Conservation (phyloP, 495 filamentous ascomycete genomes). For the Jackrogersella multiformis region DNA sequence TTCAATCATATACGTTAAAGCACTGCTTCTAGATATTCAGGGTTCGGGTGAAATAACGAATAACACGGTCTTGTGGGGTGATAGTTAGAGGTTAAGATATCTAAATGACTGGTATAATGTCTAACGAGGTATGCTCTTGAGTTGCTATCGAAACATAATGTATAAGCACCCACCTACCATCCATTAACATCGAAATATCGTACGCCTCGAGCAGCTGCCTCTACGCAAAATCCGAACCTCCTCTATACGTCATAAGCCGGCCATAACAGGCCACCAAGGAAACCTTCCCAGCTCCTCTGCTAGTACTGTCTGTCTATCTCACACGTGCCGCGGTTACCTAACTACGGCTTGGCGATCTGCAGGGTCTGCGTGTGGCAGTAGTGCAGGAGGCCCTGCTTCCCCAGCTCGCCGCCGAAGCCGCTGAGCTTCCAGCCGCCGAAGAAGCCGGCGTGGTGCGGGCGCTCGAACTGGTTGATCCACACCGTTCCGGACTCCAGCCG, state of each 20-base stretch:
- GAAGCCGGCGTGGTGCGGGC: conserved; percentile 61
- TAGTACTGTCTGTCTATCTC: not conserved
- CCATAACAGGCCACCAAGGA: not conserved
- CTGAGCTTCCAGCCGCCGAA: conserved; percentile 73
- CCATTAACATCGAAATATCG: not conserved
- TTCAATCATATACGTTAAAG: conserved; percentile 7
- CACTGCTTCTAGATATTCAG: not conserved
- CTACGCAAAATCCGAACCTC: not conserved
- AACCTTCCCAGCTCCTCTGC: not conserved
- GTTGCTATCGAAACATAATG: conserved; percentile 2
- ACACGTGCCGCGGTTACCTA: not conserved
- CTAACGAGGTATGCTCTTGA: not conserved
- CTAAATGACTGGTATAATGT: not conserved
- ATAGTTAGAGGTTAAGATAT: not conserved
- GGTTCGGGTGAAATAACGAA: not conserved
- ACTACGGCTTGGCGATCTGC: conserved; percentile 48
- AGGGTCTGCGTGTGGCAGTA: conserved; percentile 67
- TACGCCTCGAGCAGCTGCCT: not conserved
- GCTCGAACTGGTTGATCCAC: conserved; percentile 65
- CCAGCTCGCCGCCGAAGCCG: conserved; percentile 73
- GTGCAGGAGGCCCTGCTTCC: conserved; percentile 64
- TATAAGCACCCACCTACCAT: not conserved
- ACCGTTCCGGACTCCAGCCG: conserved; percentile 64
- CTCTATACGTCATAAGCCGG: not conserved
- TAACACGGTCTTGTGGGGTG: not conserved